Conservation (phyloP, 805 yeast genomes). For the Wickerhamiella occidentalis region DNA sequence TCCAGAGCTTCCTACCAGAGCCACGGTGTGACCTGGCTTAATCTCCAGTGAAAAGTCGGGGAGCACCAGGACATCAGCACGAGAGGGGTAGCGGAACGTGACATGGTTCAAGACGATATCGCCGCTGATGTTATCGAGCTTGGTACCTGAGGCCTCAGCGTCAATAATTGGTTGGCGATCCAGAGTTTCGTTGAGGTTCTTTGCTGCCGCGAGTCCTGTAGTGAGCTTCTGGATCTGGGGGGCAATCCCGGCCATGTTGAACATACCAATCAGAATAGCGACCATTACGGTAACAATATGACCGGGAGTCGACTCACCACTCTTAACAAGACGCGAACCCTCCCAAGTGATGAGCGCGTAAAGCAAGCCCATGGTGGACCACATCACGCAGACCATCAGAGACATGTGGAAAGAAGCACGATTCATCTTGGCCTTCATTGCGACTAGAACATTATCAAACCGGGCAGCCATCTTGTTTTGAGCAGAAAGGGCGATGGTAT, state of each 20-base stretch:
- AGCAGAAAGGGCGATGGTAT: slow-evolving; percentile 29
- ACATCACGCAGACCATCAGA: slow-evolving; percentile 19
- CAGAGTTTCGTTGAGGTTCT: slow-evolving; percentile 25
- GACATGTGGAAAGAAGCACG: slow-evolving; percentile 17
- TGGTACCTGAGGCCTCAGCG: slow-evolving; percentile 19
- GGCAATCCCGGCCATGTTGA: slow-evolving; percentile 23
- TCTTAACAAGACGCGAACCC: slow-evolving; percentile 23
- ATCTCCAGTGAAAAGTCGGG: slow-evolving; percentile 21
- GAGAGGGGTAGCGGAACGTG: slow-evolving; percentile 26
- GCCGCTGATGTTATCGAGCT: slow-evolving; percentile 29
- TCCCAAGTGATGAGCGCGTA: slow-evolving; percentile 27
- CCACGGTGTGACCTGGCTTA: slow-evolving; percentile 78
- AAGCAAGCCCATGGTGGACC: slow-evolving; percentile 19
- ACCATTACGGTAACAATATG: slow-evolving; percentile 16
- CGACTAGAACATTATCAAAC: slow-evolving; percentile 18
- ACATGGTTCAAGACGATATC: slow-evolving; percentile 24
- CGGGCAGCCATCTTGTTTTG: slow-evolving; percentile 21
- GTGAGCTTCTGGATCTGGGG: slow-evolving; percentile 21
- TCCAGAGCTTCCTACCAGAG: slow-evolving; percentile 88
- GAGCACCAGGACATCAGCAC: slow-evolving; percentile 25
- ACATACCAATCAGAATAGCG: slow-evolving; percentile 24
- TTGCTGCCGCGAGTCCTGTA: slow-evolving; percentile 24
- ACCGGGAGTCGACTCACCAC: slow-evolving; percentile 16
- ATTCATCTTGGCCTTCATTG: slow-evolving; percentile 11
- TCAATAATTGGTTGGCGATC: slow-evolving; percentile 25